These are phyloP conservation scores for Euphorbia celastroides DNA, from an alignment of 441 rosid genomes.

Conservation along the genomic window DNA sequence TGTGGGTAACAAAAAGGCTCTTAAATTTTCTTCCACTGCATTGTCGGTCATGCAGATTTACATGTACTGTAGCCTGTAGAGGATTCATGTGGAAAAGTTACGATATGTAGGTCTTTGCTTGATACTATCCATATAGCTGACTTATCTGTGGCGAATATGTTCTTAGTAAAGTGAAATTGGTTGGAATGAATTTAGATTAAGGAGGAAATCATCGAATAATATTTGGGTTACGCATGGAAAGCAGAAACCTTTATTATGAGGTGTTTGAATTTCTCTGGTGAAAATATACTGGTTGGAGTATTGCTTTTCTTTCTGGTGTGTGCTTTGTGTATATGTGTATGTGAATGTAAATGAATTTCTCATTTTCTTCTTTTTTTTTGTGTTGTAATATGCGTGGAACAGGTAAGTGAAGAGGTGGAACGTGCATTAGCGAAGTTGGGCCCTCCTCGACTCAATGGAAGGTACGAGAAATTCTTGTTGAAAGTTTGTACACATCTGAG, in stretches of 20 bases:
- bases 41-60: not conserved
- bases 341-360: not conserved
- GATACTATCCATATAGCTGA: not conserved
- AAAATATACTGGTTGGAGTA: not conserved
- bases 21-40: not conserved
- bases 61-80: not conserved
- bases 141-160: not conserved
- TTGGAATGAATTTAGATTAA: not conserved
- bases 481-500: too few relatives aligned
- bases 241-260: not conserved
- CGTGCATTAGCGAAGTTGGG: too few relatives aligned
- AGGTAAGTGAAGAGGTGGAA: too few relatives aligned
- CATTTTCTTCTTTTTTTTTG: not conserved
- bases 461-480: not conserved
- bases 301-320: not conserved
- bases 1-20: not conserved
- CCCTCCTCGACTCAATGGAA: too few relatives aligned
- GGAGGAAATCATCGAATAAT: not conserved
- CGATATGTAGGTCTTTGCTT: not conserved
- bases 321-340: too few relatives aligned
- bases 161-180: not conserved
- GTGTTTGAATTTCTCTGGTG: not conserved
- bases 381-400: conserved; percentile 3
- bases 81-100: not conserved
- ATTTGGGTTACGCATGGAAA: not conserved